phyloP scores from a whole-genome alignment of 2,329 filamentous ascomycete genomes.

The Beauveria scarabaeidicola region DNA sequence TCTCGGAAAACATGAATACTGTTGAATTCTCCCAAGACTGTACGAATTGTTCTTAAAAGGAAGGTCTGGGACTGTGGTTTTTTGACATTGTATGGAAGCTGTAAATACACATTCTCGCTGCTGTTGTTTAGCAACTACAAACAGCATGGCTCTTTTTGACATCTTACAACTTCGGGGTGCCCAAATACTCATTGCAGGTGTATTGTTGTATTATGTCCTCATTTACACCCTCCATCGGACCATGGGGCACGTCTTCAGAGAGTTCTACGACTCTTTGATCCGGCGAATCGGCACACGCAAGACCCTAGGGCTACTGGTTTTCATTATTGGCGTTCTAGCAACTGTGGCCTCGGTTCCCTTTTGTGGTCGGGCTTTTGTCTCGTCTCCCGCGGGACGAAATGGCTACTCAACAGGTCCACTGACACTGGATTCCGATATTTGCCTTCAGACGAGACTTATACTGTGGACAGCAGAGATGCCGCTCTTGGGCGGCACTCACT shows the following conservation, averaged over 20 bases:
- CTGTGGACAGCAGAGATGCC: conserved; percentile 15
- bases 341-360: conserved; percentile 8
- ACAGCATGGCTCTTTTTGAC: neutral
- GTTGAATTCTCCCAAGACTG: too few species aligned
- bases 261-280: neutral
- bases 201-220: neutral
- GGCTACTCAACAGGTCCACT: neutral
- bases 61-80: too few species aligned
- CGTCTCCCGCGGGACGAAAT: neutral
- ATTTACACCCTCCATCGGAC: neutral
- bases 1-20: too few species aligned
- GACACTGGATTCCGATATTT: conserved; percentile 8
- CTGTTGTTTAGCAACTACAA: neutral
- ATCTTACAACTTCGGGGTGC: neutral
- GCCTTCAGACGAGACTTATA: conserved; percentile 8
- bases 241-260: neutral
- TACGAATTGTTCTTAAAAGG: too few species aligned
- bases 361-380: conserved; percentile 9
- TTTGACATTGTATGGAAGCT: too few species aligned
- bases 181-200: neutral
- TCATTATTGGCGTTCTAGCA: conserved; percentile 10
- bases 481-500: conserved; percentile 9
- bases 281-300: neutral
- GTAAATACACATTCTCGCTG: neutral
- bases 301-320: conserved; percentile 11